Conservation (phyloP, 257 asterid species). For the Nicotiana tomentosiformis region DNA sequence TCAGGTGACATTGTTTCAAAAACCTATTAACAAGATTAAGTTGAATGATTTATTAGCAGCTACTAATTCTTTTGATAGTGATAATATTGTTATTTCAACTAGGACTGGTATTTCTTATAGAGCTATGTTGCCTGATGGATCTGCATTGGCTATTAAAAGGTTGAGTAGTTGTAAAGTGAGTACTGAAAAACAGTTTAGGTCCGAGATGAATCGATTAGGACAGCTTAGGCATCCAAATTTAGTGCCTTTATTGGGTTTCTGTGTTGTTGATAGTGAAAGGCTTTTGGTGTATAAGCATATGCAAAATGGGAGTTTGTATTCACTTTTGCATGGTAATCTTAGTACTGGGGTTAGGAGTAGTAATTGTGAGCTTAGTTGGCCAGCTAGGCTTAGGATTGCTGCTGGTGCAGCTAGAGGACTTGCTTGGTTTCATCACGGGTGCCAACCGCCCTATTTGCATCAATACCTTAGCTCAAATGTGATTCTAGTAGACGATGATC, state of each 20-base stretch:
- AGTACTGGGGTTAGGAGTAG: not conserved
- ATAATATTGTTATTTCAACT: slow-evolving; percentile 33
- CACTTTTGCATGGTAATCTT: slow-evolving; percentile 26
- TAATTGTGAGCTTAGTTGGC: slow-evolving; percentile 37
- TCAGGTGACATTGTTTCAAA: slow-evolving; percentile 55
- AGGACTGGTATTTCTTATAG: slow-evolving; percentile 51
- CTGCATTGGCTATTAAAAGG: slow-evolving; percentile 51
- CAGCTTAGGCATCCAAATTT: slow-evolving; percentile 68
- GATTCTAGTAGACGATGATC: slow-evolving; percentile 55
- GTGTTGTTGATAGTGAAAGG: slow-evolving; percentile 63
- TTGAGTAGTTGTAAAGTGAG: slow-evolving; percentile 40
- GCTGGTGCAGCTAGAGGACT: slow-evolving; percentile 64
- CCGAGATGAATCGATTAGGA: slow-evolving; percentile 59
- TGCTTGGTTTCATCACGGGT: slow-evolving; percentile 75
- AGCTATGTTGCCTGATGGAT: slow-evolving; percentile 56
- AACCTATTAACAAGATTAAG: slow-evolving; percentile 55
- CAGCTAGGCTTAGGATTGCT: slow-evolving; percentile 39
- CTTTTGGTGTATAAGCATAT: slow-evolving; percentile 58
- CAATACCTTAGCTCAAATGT: slow-evolving; percentile 53
- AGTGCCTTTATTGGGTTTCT: slow-evolving; percentile 58
- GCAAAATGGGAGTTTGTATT: slow-evolving; percentile 47
- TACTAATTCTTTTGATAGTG: slow-evolving; percentile 34
- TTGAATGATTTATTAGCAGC: slow-evolving; percentile 49
- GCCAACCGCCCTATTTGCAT: slow-evolving; percentile 58
- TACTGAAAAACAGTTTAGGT: slow-evolving; percentile 46